Evolutionary conservation across 371 early-diverging fungal species (phyloP).

Genomic region (Chytridium lagenaria): DNA sequence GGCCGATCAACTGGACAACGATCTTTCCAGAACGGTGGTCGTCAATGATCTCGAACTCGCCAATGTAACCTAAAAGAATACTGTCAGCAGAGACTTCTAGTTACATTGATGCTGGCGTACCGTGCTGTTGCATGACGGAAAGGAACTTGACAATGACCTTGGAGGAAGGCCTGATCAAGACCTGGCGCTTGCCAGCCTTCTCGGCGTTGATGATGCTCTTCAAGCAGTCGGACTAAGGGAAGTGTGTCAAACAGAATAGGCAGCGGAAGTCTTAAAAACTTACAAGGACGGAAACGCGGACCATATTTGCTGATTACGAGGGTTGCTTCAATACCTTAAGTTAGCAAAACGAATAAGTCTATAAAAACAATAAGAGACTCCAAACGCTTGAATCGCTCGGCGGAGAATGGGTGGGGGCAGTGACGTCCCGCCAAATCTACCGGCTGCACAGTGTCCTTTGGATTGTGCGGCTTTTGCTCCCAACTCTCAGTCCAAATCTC

Average conservation of each 20-base stretch:
- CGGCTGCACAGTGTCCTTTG: constrained; percentile 18
- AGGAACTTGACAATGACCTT: constrained; percentile 98
- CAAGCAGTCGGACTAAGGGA: constrained; percentile 84
- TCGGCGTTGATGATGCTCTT: constrained; percentile 99
- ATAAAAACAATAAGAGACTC: too few relatives aligned
- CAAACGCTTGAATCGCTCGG: constrained; percentile 14
- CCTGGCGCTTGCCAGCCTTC: constrained; percentile 98
- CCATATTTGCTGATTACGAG: constrained; percentile 61
- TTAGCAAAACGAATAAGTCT: too few relatives aligned
- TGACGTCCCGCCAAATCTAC: constrained; percentile 12
- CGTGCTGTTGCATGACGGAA: constrained; percentile 99
- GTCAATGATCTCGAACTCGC: constrained; percentile 98
- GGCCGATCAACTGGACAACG: constrained; percentile 98
- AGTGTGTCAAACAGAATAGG: background rate
- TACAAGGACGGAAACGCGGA: constrained; percentile 84
- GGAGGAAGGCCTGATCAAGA: constrained; percentile 94
- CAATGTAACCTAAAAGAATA: constrained; percentile 89
- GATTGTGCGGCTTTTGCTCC: constrained; percentile 15
- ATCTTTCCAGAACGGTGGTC: constrained; percentile 99
- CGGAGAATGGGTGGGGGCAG: constrained; percentile 10
- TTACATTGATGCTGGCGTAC: constrained; percentile 46
- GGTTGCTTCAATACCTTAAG: background rate
- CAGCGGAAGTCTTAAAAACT: constrained; percentile 2
- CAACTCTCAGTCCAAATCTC: background rate
- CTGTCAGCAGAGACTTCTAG: constrained; percentile 16